Conservation (phyloP, 148 eudicot genomes). For the Rhododendron ferrugineum region DNA sequence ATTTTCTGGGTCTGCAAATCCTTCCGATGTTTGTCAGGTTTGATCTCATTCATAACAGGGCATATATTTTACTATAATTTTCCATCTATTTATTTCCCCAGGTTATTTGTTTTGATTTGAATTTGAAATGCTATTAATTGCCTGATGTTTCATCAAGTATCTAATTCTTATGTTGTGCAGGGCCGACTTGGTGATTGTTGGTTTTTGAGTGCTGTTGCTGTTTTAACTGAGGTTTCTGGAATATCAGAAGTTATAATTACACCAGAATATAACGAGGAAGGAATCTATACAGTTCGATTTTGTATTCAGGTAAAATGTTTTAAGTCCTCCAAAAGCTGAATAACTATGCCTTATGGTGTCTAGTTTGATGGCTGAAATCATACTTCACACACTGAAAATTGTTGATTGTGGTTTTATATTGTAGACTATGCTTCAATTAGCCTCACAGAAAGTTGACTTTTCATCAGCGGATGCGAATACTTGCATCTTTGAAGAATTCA, state of each 20-base stretch:
- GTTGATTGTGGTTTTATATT: background rate
- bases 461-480: background rate
- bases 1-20: constrained; percentile 82
- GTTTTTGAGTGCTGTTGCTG: constrained; percentile 99
- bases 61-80: background rate
- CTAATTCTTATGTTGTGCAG: constrained; percentile 31
- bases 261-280: constrained; percentile 89
- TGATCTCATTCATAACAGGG: constrained; percentile 12
- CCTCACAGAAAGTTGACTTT: background rate
- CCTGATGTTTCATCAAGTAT: constrained; percentile 4
- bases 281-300: constrained; percentile 94
- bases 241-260: constrained; percentile 96
- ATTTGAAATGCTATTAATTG: background rate
- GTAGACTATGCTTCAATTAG: background rate
- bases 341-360: background rate
- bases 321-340: background rate
- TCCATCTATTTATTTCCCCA: no score
- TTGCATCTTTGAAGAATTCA: background rate
- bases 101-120: background rate
- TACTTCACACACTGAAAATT: background rate
- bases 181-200: constrained; percentile 99
- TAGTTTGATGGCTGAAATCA: background rate
- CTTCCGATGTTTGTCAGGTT: constrained; percentile 99
- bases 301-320: constrained; percentile 77
- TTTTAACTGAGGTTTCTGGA: constrained; percentile 86